These are phyloP conservation scores for Calocybe cyanea DNA, from an alignment of 768 basidiomycete species.

Conservation along the genomic window DNA sequence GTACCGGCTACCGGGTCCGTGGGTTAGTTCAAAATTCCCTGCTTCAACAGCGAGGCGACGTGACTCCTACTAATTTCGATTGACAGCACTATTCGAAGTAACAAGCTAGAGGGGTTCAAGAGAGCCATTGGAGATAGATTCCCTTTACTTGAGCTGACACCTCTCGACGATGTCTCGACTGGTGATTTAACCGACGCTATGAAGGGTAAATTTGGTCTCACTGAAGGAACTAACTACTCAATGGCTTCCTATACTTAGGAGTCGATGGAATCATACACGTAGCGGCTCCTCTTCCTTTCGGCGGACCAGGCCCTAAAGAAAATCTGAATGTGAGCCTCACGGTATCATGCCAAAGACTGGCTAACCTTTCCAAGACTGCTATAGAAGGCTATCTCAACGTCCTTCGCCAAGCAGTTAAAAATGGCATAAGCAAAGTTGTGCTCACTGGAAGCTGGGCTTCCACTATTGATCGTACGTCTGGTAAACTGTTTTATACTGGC, in stretches of 20 bases:
- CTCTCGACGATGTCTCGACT: slow-evolving; percentile 17
- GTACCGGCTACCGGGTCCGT: slow-evolving; percentile 22
- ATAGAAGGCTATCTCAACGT: slow-evolving; percentile 32
- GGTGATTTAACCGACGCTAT: slow-evolving; percentile 41
- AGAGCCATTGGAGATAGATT: slow-evolving; percentile 12
- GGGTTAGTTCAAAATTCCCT: slow-evolving; percentile 9
- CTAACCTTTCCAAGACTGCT: too few relatives aligned
- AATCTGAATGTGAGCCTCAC: slow-evolving; percentile 10
- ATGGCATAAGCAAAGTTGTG: slow-evolving; percentile 26
- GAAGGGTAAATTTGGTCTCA: slow-evolving; percentile 22
- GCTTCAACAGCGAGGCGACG: background rate
- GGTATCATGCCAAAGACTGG: too few relatives aligned
- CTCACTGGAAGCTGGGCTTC: slow-evolving; percentile 27
- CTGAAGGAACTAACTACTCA: background rate
- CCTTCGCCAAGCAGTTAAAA: slow-evolving; percentile 30
- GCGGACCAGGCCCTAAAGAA: slow-evolving; percentile 12
- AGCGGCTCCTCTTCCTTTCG: slow-evolving; percentile 25
- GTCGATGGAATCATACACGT: slow-evolving; percentile 39
- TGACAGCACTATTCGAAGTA: slow-evolving; percentile 17
- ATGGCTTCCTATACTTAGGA: background rate
- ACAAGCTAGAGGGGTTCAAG: slow-evolving; percentile 15
- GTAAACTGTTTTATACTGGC: background rate
- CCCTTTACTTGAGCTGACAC: slow-evolving; percentile 18
- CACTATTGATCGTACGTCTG: slow-evolving; percentile 15
- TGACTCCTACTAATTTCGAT: background rate